Base-by-base conservation (phyloP, 2,329 filamentous ascomycete genomes). In the Epichloe gansuensis region DNA sequence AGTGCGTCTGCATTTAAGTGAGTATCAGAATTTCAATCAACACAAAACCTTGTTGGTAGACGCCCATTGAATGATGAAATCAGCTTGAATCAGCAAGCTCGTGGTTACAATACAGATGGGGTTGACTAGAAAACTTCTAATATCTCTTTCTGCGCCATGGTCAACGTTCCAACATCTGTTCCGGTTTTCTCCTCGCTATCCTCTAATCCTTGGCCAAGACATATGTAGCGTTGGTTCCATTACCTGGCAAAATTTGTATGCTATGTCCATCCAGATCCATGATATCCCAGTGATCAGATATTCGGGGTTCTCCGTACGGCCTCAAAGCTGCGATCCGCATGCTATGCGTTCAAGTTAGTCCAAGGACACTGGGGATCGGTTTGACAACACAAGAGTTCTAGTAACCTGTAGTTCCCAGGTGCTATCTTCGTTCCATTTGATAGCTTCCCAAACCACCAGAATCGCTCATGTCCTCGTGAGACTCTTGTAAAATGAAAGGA, bases 361-460 rank as follows among this genome's bases (percentile, higher is more conserved):
- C 4, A 49, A 38, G 15, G 8, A 23, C 40, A 38, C 5, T 27
- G 5, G 9, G 3, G 4, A 25, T 13, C 23, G 35, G 12, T n/a
- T 50, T 17, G 17, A 7, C 13, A 21, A 47, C 5, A 31, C 2
- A 38, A 36, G 31, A 11, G 15, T 42, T 43, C 13, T 15, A 50
- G 5, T 40, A 21, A 71, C 69, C 64, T 69, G 51, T 72, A 73
- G 39, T 67, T 67, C 2, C 70, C 70, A 2, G 68, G 66, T 3
- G 60, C 56, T 43, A 72, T 71, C 40, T 64, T 64, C 7, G 68
- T 65, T 4, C 69, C 70, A 51, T 72, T 70, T 12, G 69, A 66
- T 15, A 72, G 61, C 51, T 67, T 66, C 3, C 70, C 69, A 17
- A 72, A 68, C 70, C 70, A 72, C 64, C 66, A 71, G 46, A 66